phyloP scores from a whole-genome alignment of 768 basidiomycete species.

The Polyporus arcularius region DNA sequence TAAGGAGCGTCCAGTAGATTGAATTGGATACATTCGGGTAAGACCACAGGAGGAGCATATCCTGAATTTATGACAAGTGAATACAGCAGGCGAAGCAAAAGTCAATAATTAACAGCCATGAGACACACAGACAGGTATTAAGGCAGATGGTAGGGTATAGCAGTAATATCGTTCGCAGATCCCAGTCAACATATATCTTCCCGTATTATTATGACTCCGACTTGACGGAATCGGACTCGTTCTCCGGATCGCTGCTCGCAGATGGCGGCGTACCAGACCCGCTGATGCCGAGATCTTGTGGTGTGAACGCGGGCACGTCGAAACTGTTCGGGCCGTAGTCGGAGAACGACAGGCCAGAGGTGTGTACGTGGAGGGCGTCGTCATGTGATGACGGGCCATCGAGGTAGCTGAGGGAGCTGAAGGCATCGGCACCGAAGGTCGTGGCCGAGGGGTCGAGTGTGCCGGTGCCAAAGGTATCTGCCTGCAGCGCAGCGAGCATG shows the following conservation, averaged over 20 bases:
- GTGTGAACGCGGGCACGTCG: slow-evolving; percentile 67
- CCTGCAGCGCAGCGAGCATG: slow-evolving; percentile 87
- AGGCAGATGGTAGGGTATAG: slow-evolving; percentile 16
- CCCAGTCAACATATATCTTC: slow-evolving; percentile 2
- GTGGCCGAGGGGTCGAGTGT: slow-evolving; percentile 65
- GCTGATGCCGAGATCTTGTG: slow-evolving; percentile 66
- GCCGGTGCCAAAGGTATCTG: slow-evolving; percentile 66
- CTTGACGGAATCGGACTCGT: slow-evolving; percentile 67
- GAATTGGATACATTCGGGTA: slow-evolving; percentile 23
- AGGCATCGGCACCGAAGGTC: slow-evolving; percentile 67
- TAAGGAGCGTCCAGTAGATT: slow-evolving; percentile 11
- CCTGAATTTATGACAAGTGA: slow-evolving; percentile 17
- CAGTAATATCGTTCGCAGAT: slow-evolving; percentile 10
- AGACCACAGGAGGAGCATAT: slow-evolving; percentile 20
- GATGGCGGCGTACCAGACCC: slow-evolving; percentile 42
- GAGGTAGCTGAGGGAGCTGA: slow-evolving; percentile 74
- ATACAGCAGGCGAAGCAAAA: slow-evolving; percentile 27
- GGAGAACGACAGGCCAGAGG: slow-evolving; percentile 65
- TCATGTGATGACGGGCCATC: slow-evolving; percentile 67
- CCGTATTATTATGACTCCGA: slow-evolving; percentile 47
- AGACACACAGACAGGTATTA: slow-evolving; percentile 25
- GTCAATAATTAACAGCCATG: slow-evolving; percentile 31
- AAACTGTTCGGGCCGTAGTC: slow-evolving; percentile 68
- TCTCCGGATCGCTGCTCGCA: slow-evolving; percentile 55
- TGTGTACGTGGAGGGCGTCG: slow-evolving; percentile 62